Percentiles rank a stretch among this genome's conserved stretches.
Evolutionary conservation across 257 asterid genomes (phyloP).

Genomic region (Avicennia marina): DNA sequence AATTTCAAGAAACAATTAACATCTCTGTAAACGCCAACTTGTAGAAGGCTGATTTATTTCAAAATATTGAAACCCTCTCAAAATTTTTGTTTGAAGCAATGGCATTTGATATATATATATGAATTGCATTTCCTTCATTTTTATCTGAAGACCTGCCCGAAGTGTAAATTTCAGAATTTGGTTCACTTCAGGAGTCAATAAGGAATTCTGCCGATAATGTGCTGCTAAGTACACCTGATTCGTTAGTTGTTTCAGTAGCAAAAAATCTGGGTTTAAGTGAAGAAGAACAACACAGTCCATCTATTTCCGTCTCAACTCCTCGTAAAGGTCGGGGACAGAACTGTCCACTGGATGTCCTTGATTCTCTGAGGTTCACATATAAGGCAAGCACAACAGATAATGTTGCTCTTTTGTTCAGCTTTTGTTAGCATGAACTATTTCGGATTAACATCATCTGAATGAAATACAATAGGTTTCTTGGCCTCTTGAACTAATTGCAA

Average conservation of each 20-base stretch:
- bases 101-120: conserved; percentile 1
- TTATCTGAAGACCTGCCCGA: conserved; percentile 9
- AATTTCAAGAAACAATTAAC: background rate
- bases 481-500: conserved; percentile 97
- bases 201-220: conserved; percentile 87
- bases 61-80: conserved; percentile 1
- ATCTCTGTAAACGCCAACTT: conserved; percentile 4
- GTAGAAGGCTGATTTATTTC: background rate
- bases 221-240: conserved; percentile 71
- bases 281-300: conserved; percentile 47
- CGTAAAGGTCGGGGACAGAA: conserved; percentile 62
- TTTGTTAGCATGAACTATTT: conserved; percentile 7
- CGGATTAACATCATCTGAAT: conserved; percentile 13
- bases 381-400: conserved; percentile 40
- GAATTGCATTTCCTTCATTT: conserved; percentile 4
- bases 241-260: conserved; percentile 66
- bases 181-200: conserved; percentile 70
- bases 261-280: conserved; percentile 41
- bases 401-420: conserved; percentile 7
- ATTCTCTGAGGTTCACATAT: conserved; percentile 75
- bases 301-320: conserved; percentile 51
- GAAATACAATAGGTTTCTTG: conserved; percentile 65
- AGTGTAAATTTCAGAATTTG: conserved; percentile 24
- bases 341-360: conserved; percentile 74
- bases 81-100: conserved; percentile 6